Conservation (phyloP, 345 rosid species). For the Brassica nigra region DNA sequence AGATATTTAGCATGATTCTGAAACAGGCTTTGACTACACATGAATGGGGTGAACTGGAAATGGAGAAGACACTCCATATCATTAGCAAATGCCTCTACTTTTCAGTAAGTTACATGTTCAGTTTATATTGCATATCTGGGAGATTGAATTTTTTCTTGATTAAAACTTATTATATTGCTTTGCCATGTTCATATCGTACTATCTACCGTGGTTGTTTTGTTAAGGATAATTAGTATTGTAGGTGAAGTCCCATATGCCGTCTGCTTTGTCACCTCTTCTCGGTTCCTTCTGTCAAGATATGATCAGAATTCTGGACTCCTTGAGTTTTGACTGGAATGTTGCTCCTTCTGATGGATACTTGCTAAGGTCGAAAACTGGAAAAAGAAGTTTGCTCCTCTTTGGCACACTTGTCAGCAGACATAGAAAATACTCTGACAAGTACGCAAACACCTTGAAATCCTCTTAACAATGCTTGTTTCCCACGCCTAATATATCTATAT, state of each 20-base stretch:
- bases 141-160: slow-evolving; percentile 10
- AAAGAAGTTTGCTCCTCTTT: slow-evolving; percentile 79
- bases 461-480: slow-evolving; percentile 17
- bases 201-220: slow-evolving; percentile 35
- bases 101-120: slow-evolving; percentile 56
- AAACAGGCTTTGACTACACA: slow-evolving; percentile 55
- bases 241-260: slow-evolving; percentile 87
- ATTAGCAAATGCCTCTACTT: slow-evolving; percentile 77
- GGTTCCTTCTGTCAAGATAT: slow-evolving; percentile 59
- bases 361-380: slow-evolving; percentile 67
- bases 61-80: slow-evolving; percentile 62
- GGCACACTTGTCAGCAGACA: slow-evolving; percentile 72
- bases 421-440: slow-evolving; percentile 83
- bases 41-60: slow-evolving; percentile 46
- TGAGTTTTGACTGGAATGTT: slow-evolving; percentile 54
- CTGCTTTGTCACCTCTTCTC: slow-evolving; percentile 60
- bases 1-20: slow-evolving; percentile 36
- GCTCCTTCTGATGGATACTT: slow-evolving; percentile 47
- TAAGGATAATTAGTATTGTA: slow-evolving; percentile 46
- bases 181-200: slow-evolving; percentile 26
- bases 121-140: slow-evolving; percentile 21
- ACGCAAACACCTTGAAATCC: slow-evolving; percentile 24
- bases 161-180: not conserved
- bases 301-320: slow-evolving; percentile 61
- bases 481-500: slow-evolving; percentile 1